phyloP scores from a whole-genome alignment of 192 early-diverging fungal genomes.

The Phycomyces nitens region DNA sequence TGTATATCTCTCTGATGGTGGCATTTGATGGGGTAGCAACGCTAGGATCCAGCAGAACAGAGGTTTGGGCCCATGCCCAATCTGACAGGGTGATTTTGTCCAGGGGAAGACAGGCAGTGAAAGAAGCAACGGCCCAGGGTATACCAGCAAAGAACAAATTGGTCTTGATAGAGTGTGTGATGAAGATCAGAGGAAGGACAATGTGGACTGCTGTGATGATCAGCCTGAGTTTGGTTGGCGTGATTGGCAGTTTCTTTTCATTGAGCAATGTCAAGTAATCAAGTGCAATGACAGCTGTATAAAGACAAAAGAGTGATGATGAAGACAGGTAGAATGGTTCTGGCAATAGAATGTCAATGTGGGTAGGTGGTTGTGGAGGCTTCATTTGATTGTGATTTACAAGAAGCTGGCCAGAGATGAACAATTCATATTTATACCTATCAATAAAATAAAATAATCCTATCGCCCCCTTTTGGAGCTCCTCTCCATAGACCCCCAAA shows the following conservation, averaged over 20 bases:
- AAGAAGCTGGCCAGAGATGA: no score
- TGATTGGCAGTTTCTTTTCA: background rate
- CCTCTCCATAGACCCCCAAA: no score
- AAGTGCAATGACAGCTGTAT: background rate
- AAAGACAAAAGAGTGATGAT: background rate
- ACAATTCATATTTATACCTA: no score
- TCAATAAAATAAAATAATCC: no score
- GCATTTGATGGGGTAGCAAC: no score
- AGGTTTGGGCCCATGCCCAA: background rate
- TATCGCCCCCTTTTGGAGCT: no score
- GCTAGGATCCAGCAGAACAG: background rate
- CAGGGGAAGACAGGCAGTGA: slow-evolving; percentile 3
- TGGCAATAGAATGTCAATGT: slow-evolving; percentile 3
- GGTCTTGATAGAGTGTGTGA: background rate
- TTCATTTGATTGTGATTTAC: no score
- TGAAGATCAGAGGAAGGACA: background rate
- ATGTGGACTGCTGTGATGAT: background rate
- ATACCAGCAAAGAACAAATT: slow-evolving; percentile 2
- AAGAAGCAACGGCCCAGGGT: background rate
- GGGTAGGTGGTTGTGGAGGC: background rate
- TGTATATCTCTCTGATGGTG: background rate
- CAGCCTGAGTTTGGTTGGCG: background rate
- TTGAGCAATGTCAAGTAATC: slow-evolving; percentile 4
- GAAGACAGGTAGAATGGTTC: background rate
- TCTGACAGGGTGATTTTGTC: background rate